phyloP scores from a whole-genome alignment of 176 grass and related monocot genomes.

The Poa annua region DNA sequence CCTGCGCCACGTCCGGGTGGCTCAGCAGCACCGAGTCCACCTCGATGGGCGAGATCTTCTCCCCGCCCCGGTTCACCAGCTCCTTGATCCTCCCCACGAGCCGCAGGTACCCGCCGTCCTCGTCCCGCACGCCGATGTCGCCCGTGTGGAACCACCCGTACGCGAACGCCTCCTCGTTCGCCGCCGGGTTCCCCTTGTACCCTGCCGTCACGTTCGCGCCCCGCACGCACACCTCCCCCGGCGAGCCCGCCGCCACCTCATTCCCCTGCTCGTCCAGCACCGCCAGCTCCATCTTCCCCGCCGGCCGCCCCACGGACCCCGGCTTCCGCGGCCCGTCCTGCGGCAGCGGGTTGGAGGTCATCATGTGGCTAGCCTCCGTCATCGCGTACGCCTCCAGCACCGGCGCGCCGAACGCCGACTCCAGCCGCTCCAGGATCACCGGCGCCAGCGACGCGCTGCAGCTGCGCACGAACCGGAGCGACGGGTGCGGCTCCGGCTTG shows the following conservation, averaged over 20 bases:
- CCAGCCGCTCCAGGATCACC: slow-evolving; percentile 63
- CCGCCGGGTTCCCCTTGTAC: slow-evolving; percentile 68
- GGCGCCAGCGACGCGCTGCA: slow-evolving; percentile 96
- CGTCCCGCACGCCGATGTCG: slow-evolving; percentile 73
- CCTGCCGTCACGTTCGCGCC: slow-evolving; percentile 74
- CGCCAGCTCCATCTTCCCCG: slow-evolving; percentile 70
- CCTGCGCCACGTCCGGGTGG: slow-evolving; percentile 65
- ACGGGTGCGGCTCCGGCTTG: slow-evolving; percentile 50
- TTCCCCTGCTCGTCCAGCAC: slow-evolving; percentile 62
- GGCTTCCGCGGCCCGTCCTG: slow-evolving; percentile 60
- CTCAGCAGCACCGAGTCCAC: slow-evolving; percentile 85
- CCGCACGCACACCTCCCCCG: slow-evolving; percentile 87
- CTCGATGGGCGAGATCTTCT: slow-evolving; percentile 99
- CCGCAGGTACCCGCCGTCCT: slow-evolving; percentile 54
- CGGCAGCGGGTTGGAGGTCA: slow-evolving; percentile 82
- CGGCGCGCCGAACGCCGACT: slow-evolving; percentile 64
- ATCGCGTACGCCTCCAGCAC: slow-evolving; percentile 96
- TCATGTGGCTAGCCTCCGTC: slow-evolving; percentile 90
- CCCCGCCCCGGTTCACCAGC: slow-evolving; percentile 96
- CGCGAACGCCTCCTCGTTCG: slow-evolving; percentile 66
- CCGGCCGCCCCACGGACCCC: slow-evolving; percentile 65
- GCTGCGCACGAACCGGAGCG: slow-evolving; percentile 88
- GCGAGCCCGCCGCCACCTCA: not conserved
- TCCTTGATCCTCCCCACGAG: slow-evolving; percentile 97
- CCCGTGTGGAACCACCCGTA: slow-evolving; percentile 98